A percentile compares a stretch with the other conserved stretches of the same genome.
Evolutionary conservation across 2,329 filamentous ascomycete genomes (phyloP).

Genomic region (Sporothrix globosa): DNA sequence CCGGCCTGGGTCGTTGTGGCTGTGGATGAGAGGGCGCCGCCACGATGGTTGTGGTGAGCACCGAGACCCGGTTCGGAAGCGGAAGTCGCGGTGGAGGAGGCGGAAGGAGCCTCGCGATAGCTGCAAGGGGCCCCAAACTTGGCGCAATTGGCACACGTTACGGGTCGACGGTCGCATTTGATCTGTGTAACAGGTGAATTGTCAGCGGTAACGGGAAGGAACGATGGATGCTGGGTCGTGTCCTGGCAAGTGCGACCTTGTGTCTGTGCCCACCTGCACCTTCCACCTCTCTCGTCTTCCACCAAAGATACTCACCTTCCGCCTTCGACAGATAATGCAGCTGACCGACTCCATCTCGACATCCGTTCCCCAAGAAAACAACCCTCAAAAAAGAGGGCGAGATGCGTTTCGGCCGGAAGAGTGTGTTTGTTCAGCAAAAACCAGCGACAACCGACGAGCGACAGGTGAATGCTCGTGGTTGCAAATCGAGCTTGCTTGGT

Average conservation of each 20-base stretch:
- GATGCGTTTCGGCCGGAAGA: constrained; percentile 19
- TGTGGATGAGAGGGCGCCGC: not conserved
- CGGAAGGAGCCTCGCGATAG: constrained; percentile 27
- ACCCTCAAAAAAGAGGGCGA: not conserved
- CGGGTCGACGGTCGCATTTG: constrained; percentile 31
- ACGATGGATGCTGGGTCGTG: not conserved
- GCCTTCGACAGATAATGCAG: constrained; percentile 32
- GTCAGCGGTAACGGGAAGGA: not conserved
- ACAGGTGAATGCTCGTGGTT: not conserved
- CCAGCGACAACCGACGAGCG: constrained; percentile 2
- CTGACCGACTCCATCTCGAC: constrained; percentile 39
- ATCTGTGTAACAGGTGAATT: constrained; percentile 12
- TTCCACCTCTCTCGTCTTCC: not conserved
- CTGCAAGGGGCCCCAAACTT: constrained; percentile 31
- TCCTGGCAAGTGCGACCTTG: not conserved
- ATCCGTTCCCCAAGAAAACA: not conserved
- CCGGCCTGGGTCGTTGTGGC: constrained; percentile 28
- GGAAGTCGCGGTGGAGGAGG: constrained; percentile 27
- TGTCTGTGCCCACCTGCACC: constrained; percentile 13
- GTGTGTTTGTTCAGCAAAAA: not conserved
- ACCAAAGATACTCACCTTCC: constrained; percentile 25
- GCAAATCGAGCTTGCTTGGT: not conserved
- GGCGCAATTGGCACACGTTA: constrained; percentile 30
- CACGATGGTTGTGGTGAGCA: not conserved
- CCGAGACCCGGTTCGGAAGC: constrained; percentile 28